Conservation (phyloP, 176 grass and related monocot species). For the Cocos nucifera region DNA sequence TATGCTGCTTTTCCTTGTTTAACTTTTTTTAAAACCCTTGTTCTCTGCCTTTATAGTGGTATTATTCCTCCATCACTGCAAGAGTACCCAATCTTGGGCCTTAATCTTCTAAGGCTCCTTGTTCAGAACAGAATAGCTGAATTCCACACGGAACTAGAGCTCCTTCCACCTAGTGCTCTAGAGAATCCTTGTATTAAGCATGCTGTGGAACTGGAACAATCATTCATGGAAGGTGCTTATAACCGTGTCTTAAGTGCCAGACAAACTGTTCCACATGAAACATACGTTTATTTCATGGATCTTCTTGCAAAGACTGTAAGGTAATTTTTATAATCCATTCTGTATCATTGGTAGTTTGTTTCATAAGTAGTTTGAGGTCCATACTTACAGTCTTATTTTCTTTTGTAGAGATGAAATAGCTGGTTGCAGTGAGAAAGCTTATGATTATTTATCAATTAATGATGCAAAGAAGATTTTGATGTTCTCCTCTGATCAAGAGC, state of each 20-base stretch:
- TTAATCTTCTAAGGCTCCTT: constrained; percentile 68
- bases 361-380: background rate
- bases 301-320: constrained; percentile 67
- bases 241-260: constrained; percentile 33
- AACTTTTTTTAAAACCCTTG: background rate
- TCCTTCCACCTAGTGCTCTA: constrained; percentile 40
- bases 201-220: constrained; percentile 52
- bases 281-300: constrained; percentile 64
- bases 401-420: constrained; percentile 62
- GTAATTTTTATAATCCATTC: constrained; percentile 17
- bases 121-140: constrained; percentile 86
- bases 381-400: background rate
- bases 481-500: constrained; percentile 59
- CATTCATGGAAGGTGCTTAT: constrained; percentile 76
- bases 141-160: constrained; percentile 77
- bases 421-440: constrained; percentile 64
- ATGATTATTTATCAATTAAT: constrained; percentile 55
- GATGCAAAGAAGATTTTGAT: constrained; percentile 59
- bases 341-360: too few relatives aligned
- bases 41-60: constrained; percentile 28
- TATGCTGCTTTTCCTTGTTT: background rate
- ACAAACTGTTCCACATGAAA: constrained; percentile 56
- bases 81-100: constrained; percentile 60
- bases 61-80: constrained; percentile 50
- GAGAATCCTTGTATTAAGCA: constrained; percentile 69